A percentile compares a stretch with the other conserved stretches of the same genome.
phyloP scores from a whole-genome alignment of 306 rosid species.

The Ziziphus jujuba region DNA sequence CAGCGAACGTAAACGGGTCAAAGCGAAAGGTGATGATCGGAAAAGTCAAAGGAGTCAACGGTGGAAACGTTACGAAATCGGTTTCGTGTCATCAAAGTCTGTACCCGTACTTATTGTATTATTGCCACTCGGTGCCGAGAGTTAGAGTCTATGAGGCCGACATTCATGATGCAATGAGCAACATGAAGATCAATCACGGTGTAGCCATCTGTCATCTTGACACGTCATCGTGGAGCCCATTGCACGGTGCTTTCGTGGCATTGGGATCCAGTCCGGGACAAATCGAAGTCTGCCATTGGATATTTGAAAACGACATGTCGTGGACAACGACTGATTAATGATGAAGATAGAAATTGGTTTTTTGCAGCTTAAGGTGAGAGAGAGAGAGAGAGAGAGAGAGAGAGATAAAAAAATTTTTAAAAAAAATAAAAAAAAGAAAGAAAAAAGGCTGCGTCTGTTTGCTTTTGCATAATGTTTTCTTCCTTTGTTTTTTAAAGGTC shows the following conservation, averaged over 20 bases:
- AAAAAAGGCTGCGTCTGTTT: too few relatives aligned
- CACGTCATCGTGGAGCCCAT: constrained; percentile 75
- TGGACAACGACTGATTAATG: constrained; percentile 51
- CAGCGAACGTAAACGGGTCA: constrained; percentile 56
- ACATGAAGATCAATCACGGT: constrained; percentile 45
- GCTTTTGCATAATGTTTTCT: too few relatives aligned
- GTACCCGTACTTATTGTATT: constrained; percentile 81
- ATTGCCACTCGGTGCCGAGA: constrained; percentile 81
- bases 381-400: too few relatives aligned
- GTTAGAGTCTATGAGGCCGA: constrained; percentile 78
- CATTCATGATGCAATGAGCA: constrained; percentile 34
- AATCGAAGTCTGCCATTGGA: constrained; percentile 68
- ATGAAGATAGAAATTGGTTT: too few relatives aligned
- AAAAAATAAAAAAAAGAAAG: too few relatives aligned
- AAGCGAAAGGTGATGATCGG: constrained; percentile 56
- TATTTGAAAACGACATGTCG: constrained; percentile 75
- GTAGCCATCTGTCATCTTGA: constrained; percentile 80
- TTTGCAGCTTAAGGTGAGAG: too few relatives aligned
- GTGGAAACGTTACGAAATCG: constrained; percentile 63
- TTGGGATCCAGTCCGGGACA: constrained; percentile 50
- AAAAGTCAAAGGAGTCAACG: constrained; percentile 43
- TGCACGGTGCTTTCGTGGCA: constrained; percentile 73
- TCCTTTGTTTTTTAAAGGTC: too few relatives aligned
- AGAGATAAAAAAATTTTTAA: too few relatives aligned
- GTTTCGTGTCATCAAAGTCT: constrained; percentile 89